These are phyloP conservation scores for Termitomyces eurrhizus DNA, from an alignment of 768 basidiomycete genomes.

Conservation along the genomic window DNA sequence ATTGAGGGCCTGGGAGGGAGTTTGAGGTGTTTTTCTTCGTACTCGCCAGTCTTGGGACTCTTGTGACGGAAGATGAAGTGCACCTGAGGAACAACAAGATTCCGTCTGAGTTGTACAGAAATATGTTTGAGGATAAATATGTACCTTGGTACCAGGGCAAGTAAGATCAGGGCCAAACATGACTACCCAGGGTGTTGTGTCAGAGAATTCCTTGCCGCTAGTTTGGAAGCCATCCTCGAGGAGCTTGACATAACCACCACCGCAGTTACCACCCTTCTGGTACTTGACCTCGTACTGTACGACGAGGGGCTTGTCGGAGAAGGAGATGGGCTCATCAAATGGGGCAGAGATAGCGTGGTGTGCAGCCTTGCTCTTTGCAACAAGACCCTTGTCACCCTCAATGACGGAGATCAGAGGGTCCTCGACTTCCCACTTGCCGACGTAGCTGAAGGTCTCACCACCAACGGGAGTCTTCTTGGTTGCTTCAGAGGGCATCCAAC, in stretches of 20 bases:
- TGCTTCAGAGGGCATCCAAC: constrained; percentile 96
- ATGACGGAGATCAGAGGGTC: constrained; percentile 75
- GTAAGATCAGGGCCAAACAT: constrained; percentile 99
- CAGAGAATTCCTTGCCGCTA: constrained; percentile 88
- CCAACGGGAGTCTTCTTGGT: constrained; percentile 97
- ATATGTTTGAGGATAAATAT: constrained; percentile 5
- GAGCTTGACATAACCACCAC: constrained; percentile 98
- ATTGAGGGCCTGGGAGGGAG: constrained; percentile 80
- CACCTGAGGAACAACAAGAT: constrained; percentile 42
- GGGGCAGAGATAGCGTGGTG: constrained; percentile 99
- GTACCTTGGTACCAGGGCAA: constrained; percentile 86
- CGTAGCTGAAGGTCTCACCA: constrained; percentile 95
- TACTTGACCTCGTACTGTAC: constrained; percentile 99
- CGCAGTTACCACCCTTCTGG: constrained; percentile 98
- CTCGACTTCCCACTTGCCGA: constrained; percentile 96
- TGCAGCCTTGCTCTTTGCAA: constrained; percentile 94
- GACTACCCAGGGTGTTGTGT: constrained; percentile 91
- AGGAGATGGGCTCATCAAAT: constrained; percentile 73
- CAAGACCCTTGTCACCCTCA: constrained; percentile 85
- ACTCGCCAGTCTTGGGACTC: constrained; percentile 88
- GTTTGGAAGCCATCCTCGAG: constrained; percentile 93
- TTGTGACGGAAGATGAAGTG: constrained; percentile 99
- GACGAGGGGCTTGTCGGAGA: constrained; percentile 81
- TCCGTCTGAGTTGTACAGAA: background rate
- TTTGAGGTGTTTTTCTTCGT: constrained; percentile 95